phyloP scores from a whole-genome alignment of 1,284 basidiomycete species.

The Erythrobasidium hasegawianum region DNA sequence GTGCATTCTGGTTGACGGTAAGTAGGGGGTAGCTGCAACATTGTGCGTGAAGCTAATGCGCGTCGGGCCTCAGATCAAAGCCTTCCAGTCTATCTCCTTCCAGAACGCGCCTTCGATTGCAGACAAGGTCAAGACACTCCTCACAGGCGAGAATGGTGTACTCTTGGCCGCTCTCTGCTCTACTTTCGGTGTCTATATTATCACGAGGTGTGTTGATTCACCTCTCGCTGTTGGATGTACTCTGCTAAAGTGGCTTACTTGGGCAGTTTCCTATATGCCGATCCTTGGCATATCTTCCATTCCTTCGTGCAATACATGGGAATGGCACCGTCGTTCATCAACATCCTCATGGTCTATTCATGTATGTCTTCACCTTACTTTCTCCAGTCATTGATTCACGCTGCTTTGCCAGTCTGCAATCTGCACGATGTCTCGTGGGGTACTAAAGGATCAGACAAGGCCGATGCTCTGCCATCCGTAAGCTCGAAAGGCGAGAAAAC shows the following conservation, averaged over 20 bases:
- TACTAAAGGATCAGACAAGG: conserved; percentile 93
- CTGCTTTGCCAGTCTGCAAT: conserved; percentile 78
- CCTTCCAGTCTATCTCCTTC: conserved; percentile 56
- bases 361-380: neutral
- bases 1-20: conserved; percentile 76
- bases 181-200: conserved; percentile 70
- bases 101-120: conserved; percentile 45
- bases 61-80: neutral
- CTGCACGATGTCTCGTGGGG: conserved; percentile 85
- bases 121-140: conserved; percentile 60
- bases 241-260: conserved; percentile 66
- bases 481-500: conserved; percentile 64
- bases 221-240: conserved; percentile 58
- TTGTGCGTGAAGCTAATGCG: neutral
- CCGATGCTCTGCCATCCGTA: conserved; percentile 82
- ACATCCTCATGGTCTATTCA: conserved; percentile 76
- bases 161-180: conserved; percentile 82
- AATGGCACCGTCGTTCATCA: conserved; percentile 43
- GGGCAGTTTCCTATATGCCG: conserved; percentile 82
- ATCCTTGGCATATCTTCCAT: conserved; percentile 98
- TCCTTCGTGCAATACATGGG: conserved; percentile 85
- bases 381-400: conserved; percentile 57
- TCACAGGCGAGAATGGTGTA: conserved; percentile 72
- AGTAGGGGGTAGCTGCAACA: conserved; percentile 58
- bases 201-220: conserved; percentile 53